Base-by-base conservation (phyloP, 2,329 filamentous ascomycete genomes). In the Phaeosphaeria sp. region DNA sequence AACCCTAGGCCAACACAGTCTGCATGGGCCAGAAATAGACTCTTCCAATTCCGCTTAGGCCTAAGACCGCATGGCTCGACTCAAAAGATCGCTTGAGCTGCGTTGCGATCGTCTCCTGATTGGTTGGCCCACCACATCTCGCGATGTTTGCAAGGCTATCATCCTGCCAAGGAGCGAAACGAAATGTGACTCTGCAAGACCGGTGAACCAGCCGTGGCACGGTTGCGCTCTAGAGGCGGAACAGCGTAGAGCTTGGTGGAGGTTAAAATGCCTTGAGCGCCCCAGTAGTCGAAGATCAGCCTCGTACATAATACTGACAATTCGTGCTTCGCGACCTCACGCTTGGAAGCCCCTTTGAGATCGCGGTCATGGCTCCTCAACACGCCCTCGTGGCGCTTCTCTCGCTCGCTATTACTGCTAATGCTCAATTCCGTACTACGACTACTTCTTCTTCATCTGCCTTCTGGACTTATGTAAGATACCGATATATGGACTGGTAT, bases 381-480 rank as follows among this genome's bases (percentile, higher is more conserved):
- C 44, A 49, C 45, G 50, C 63, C 45, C 43, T 59, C 8, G 56
- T 59, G 56, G 58, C 66, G 42, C 49, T 71, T 21, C 51, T 64
- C 13, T 53, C 62, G 6, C 57, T 54, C 33, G 56, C 51, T 50
- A 56, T 51, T 15, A 49, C 60, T 25, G 63, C 65, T 21, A 51
- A 47, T 17, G 61, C 64, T 24, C 65, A 68, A 30, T 55, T 57
- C 9, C 50, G 15, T 17, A 39, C 48, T 11, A 20, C 47, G 2
- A 21, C 51, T n/a, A 21, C 51, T n/a, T 50, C 49, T 15, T 50
- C 49, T 8, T 36, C 49, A 24, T 57, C 61, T 5, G 57, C 59
- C 21, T 74, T 64, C 55, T 74, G 69, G 69, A 74, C 69, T 2
- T 61, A 59, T 21, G 25, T 27, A 27, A 27, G 25, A 27, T 27